phyloP scores from a whole-genome alignment of 768 basidiomycete species.

The Boletellus ananas region DNA sequence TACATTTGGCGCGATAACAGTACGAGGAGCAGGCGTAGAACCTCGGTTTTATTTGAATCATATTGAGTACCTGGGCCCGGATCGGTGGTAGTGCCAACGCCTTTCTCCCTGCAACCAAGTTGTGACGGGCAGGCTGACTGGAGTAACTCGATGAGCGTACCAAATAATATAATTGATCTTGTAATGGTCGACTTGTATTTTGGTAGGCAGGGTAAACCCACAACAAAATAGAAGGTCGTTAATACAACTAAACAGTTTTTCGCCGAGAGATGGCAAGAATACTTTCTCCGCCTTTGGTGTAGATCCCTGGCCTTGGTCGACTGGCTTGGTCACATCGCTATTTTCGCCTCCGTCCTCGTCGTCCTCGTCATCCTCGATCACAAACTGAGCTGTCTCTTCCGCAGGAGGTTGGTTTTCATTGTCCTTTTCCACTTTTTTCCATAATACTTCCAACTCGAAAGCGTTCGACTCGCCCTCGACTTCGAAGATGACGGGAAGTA shows the following conservation, averaged over 20 bases:
- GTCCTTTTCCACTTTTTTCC: constrained; percentile 62
- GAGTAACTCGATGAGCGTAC: constrained; percentile 40
- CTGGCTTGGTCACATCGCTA: constrained; percentile 30
- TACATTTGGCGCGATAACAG: constrained; percentile 91
- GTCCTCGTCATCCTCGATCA: constrained; percentile 79
- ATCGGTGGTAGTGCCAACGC: constrained; percentile 84
- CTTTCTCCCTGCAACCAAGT: constrained; percentile 72
- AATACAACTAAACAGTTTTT: constrained; percentile 72
- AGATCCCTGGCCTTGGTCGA: constrained; percentile 12
- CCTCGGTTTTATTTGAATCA: constrained; percentile 83
- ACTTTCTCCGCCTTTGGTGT: constrained; percentile 40
- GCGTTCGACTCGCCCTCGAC: constrained; percentile 64
- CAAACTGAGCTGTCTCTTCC: constrained; percentile 60
- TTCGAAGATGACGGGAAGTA: constrained; percentile 88
- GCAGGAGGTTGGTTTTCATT: constrained; percentile 28
- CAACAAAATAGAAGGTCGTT: constrained; percentile 91
- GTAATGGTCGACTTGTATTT: constrained; percentile 72
- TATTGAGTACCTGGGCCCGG: constrained; percentile 57
- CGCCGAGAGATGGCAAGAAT: constrained; percentile 72
- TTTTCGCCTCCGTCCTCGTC: constrained; percentile 40
- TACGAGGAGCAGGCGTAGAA: constrained; percentile 83
- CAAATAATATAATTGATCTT: constrained; percentile 88
- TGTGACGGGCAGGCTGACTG: constrained; percentile 4
- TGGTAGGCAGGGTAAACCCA: constrained; percentile 84
- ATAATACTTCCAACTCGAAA: constrained; percentile 79